phyloP scores from a whole-genome alignment of 192 early-diverging fungal species.

The Coemansia sp. region DNA sequence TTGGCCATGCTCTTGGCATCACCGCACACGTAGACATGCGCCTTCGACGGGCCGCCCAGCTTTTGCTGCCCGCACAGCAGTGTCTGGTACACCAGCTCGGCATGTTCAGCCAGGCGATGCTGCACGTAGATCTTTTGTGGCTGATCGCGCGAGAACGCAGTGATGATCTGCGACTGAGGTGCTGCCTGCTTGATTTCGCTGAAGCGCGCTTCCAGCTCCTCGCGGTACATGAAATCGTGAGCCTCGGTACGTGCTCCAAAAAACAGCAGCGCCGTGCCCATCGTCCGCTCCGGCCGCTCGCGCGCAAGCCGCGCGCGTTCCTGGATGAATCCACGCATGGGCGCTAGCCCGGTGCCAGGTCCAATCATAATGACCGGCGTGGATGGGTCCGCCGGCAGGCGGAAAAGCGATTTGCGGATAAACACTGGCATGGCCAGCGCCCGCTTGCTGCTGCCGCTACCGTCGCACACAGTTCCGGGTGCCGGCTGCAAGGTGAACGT shows the following conservation, averaged over 20 bases:
- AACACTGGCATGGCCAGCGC: conserved; percentile 64
- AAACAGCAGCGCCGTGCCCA: conserved; percentile 85
- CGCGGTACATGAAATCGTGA: conserved; percentile 86
- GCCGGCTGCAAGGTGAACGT: conserved; percentile 36
- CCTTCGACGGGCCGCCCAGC: conserved; percentile 46
- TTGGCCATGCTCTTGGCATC: conserved; percentile 97
- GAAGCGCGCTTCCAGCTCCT: conserved; percentile 73
- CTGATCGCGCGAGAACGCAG: conserved; percentile 85
- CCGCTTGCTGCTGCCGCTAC: neutral
- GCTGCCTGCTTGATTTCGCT: conserved; percentile 42
- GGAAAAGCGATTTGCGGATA: conserved; percentile 86
- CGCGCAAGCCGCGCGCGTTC: conserved; percentile 70
- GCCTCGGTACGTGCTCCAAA: conserved; percentile 86
- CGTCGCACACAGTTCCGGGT: neutral
- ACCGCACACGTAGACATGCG: conserved; percentile 87
- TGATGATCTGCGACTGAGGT: conserved; percentile 68
- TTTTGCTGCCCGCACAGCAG: conserved; percentile 63
- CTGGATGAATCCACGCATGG: conserved; percentile 93
- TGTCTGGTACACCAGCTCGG: conserved; percentile 70
- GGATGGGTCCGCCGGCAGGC: conserved; percentile 74
- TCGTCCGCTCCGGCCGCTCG: conserved; percentile 50
- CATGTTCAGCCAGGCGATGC: conserved; percentile 73
- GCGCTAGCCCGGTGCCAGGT: conserved; percentile 98
- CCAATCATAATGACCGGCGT: conserved; percentile 95
- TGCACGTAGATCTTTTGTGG: conserved; percentile 94